Base-by-base conservation (phyloP, 2,329 filamentous ascomycete species). In the Lachnellula hyalina region DNA sequence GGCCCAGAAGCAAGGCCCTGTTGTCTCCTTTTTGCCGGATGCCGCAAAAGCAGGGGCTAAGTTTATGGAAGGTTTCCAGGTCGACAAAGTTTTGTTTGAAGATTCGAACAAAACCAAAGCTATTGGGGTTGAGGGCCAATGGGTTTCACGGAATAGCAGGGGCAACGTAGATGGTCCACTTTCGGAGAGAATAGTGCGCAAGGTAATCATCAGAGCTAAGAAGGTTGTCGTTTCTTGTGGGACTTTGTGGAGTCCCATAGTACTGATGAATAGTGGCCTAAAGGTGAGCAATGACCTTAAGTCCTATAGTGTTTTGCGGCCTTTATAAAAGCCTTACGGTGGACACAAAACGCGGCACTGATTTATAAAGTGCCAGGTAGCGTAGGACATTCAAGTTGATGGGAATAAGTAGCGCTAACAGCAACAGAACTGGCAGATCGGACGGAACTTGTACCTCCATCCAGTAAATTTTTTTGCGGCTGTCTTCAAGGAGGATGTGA, bases 51-150 rank as follows among this genome's bases (percentile, higher is more conserved):
- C 87, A 0, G 91, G 91, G 0, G 89, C 91, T 0, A 76, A 80
- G 60, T 96, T 96, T 67, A 81, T 95, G 54, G 90, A 96, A 74
- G 91, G 91, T 0, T 90, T 94, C 65, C 72, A 84, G 19, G 88
- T 85, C 0, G 81, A 89, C 12, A 79, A 80, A 56, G 76, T 96
- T 15, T 61, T 88, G 0, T 96, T 96, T 68, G 81, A 84, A 21
- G 74, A 79, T 14, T 67, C 67, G 4, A 62, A 65, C 3, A 68
- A 66, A 5, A 73, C 77, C 38, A 77, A 77, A 4, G 89, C 89
- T 0, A 79, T 78, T 0, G 92, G 92, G 0, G 78, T 96, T 1
- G 73, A 82, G 54, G 92, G 91, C 2, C 76, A 75, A 6, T 96
- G 90, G 92, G 83, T 79, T 3, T 86, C 87, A 1, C 80, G 89